Evolutionary conservation across 345 rosid species (phyloP).

Genomic region (Trapa incisa): DNA sequence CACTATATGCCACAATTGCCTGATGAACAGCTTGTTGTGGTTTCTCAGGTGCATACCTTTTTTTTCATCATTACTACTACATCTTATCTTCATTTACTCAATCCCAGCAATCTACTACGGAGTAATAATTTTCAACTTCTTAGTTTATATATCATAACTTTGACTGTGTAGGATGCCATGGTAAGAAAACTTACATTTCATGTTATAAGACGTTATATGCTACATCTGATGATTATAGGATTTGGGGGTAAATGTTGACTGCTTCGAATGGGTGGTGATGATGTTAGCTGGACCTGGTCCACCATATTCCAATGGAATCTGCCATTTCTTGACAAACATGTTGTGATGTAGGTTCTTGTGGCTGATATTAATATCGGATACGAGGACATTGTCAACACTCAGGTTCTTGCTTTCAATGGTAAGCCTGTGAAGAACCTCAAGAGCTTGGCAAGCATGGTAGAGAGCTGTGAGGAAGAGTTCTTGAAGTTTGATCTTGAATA

Average conservation of each 20-base stretch:
- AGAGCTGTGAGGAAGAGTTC: conserved; percentile 45
- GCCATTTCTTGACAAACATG: background rate
- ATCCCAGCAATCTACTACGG: background rate
- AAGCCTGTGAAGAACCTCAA: conserved; percentile 55
- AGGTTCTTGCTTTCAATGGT: conserved; percentile 64
- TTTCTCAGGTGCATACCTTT: conserved; percentile 53
- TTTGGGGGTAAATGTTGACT: background rate
- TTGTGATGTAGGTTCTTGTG: conserved; percentile 55
- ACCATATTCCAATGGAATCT: background rate
- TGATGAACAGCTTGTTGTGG: conserved; percentile 84
- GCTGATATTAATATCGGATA: conserved; percentile 89
- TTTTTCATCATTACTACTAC: conserved; percentile 3
- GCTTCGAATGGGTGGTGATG: background rate
- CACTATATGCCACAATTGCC: conserved; percentile 75
- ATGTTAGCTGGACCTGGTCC: background rate
- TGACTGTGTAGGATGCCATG: background rate
- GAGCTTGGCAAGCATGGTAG: conserved; percentile 52
- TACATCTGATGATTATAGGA: background rate
- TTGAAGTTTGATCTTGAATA: conserved; percentile 51
- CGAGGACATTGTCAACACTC: conserved; percentile 82
- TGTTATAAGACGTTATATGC: background rate
- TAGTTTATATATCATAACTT: background rate
- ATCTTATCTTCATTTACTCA: background rate
- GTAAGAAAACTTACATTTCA: background rate
- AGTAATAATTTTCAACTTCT: background rate